These are phyloP conservation scores for Cucurbitaria berberidis DNA, from an alignment of 2,329 filamentous ascomycete genomes.

Conservation along the genomic window DNA sequence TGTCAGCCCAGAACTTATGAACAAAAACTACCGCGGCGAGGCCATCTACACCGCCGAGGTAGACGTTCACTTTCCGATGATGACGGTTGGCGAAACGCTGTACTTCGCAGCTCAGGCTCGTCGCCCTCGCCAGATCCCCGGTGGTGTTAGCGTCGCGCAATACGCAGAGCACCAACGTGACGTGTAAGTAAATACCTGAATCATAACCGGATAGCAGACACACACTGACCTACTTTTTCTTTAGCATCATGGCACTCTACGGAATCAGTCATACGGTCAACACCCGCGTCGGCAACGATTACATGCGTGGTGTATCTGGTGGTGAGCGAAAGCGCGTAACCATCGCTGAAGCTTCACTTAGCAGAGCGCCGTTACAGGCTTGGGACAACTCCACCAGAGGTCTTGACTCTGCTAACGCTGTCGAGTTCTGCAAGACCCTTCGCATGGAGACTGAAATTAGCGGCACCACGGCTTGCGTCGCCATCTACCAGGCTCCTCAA, in stretches of 20 bases:
- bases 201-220: background rate
- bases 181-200: background rate
- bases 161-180: slow-evolving; percentile 71
- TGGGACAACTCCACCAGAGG: slow-evolving; percentile 83
- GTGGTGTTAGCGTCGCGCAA: slow-evolving; percentile 60
- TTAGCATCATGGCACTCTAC: slow-evolving; percentile 2
- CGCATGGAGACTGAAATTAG: slow-evolving; percentile 71
- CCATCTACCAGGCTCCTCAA: slow-evolving; percentile 76
- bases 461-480: slow-evolving; percentile 69
- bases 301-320: slow-evolving; percentile 74
- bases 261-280: slow-evolving; percentile 76
- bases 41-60: slow-evolving; percentile 87
- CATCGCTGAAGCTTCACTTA: slow-evolving; percentile 78
- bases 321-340: slow-evolving; percentile 82
- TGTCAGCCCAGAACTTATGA: slow-evolving; percentile 75
- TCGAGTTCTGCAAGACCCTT: slow-evolving; percentile 76
- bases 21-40: slow-evolving; percentile 78
- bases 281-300: slow-evolving; percentile 77
- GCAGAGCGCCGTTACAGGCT: slow-evolving; percentile 67
- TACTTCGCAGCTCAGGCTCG: slow-evolving; percentile 77
- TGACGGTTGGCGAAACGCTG: slow-evolving; percentile 79
- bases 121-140: slow-evolving; percentile 66
- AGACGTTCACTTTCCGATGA: slow-evolving; percentile 79
- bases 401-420: slow-evolving; percentile 75
- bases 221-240: background rate